phyloP scores from a whole-genome alignment of 2,329 filamentous ascomycete genomes.

The Paramyrothecium roridum region DNA sequence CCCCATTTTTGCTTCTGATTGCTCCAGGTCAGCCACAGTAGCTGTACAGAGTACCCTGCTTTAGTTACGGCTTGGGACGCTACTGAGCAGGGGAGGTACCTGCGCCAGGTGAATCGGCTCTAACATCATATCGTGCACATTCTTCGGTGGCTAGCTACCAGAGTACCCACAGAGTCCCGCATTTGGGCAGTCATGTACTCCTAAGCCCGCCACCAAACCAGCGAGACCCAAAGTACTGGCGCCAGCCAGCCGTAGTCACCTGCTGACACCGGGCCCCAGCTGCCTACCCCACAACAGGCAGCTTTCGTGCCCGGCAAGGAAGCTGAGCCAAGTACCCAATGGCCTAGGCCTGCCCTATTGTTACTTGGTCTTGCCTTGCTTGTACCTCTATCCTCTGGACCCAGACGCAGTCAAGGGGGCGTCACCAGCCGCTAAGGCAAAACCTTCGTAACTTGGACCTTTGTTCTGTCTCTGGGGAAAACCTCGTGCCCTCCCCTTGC shows the following conservation, averaged over 20 bases:
- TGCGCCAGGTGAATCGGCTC: no score
- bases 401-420: slow-evolving; percentile 13
- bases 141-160: neutral
- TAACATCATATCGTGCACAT: neutral
- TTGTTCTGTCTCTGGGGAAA: slow-evolving; percentile 34
- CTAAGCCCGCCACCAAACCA: neutral
- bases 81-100: no score
- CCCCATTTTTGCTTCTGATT: no score
- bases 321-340: neutral
- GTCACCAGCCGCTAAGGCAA: slow-evolving; percentile 31
- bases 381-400: neutral
- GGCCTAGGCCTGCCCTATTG: neutral
- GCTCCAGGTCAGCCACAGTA: no score
- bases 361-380: no score
- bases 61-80: no score
- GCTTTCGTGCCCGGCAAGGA: neutral
- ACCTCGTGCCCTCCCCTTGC: slow-evolving; percentile 30
- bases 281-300: neutral
- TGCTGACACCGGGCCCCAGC: neutral
- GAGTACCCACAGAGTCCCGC: neutral
- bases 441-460: slow-evolving; percentile 33
- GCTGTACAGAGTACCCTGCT: no score
- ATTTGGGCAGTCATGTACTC: neutral
- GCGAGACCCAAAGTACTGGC: neutral
- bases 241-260: neutral